Base-by-base conservation (phyloP, 2,329 filamentous ascomycete genomes). In the Massarina eburnea region DNA sequence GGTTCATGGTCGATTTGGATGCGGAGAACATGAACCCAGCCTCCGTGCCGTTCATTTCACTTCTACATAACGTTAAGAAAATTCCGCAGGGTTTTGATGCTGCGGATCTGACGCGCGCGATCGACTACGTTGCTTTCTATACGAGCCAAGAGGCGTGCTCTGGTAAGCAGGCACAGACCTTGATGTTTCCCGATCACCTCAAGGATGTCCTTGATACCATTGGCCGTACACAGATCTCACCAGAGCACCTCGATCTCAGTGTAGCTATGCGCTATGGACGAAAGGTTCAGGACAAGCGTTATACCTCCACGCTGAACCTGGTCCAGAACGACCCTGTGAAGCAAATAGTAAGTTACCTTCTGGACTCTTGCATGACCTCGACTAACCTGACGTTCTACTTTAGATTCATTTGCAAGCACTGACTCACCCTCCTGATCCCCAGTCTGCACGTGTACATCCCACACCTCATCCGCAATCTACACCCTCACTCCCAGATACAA, bases 101-200 rank as follows among this genome's bases (percentile, higher is more conserved):
- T 2, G 46, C 42, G 12, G 46, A 49, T 39, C 35, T 49, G 1
- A 49, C 46, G 3, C 39, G 43, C 7, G 42, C 46, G 9, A 33
- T 49, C 10, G 8, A 39, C 8, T 49, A 38, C 17, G 46, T 32
- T 2, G 10, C 14, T 22, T 29, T 5, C 18, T 22, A 40, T 19
- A 19, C 17, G 15, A 18, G 22, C 3, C 17, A 7, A 19, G n/a
- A 21, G 19, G 29, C 17, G 4, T 2, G 15, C 32, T 8, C n/a
- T 17, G 8, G 20, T 9, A 18, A 33, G 15, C 4, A 34, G 3
- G 4, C 27, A 18, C 9, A 17, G 8, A 24, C 32, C 2, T 37
- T 21, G 7, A 26, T 46, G 32, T 49, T 45, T 22, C 46, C 46
- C 3, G 39, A 45, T 17, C 18, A 49, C 29, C 39, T 45, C 1